Conservation (phyloP, 2,329 filamentous ascomycete species). For the Alternaria viburni region DNA sequence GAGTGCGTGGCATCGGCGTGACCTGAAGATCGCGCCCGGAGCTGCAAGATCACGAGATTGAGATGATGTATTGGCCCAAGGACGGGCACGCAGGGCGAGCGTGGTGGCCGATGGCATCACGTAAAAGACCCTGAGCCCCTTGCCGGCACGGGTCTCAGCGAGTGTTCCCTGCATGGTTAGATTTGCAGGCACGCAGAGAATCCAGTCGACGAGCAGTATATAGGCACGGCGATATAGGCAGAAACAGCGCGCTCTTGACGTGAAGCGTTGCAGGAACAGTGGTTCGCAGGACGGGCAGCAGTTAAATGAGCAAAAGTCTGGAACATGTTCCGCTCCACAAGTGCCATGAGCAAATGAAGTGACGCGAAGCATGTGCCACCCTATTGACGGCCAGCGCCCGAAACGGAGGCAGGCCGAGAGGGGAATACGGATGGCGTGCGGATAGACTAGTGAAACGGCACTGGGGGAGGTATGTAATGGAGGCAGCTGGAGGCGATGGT, state of each 20-base stretch:
- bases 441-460: conserved; percentile 21
- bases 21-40: not conserved
- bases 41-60: not conserved
- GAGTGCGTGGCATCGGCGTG: conserved; percentile 2
- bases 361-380: conserved; percentile 25
- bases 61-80: not conserved
- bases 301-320: conserved; percentile 30
- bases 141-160: not conserved
- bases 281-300: conserved; percentile 31
- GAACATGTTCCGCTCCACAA: conserved; percentile 22
- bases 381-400: conserved; percentile 21
- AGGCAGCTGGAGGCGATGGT: not conserved
- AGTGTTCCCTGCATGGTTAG: conserved; percentile 5
- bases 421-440: conserved; percentile 11
- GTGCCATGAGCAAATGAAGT: conserved; percentile 19
- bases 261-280: conserved; percentile 26
- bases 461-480: not conserved
- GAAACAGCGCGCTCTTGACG: conserved; percentile 16
- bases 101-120: not conserved
- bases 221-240: conserved; percentile 10
- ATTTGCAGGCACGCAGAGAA: not conserved
- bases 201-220: conserved; percentile 1
- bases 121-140: not conserved
- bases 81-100: not conserved
- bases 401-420: conserved; percentile 26